Percentiles rank a stretch among this genome's conserved stretches.
Evolutionary conservation across 2,329 filamentous ascomycete species (phyloP).

Genomic region (Thelonectria blattea): DNA sequence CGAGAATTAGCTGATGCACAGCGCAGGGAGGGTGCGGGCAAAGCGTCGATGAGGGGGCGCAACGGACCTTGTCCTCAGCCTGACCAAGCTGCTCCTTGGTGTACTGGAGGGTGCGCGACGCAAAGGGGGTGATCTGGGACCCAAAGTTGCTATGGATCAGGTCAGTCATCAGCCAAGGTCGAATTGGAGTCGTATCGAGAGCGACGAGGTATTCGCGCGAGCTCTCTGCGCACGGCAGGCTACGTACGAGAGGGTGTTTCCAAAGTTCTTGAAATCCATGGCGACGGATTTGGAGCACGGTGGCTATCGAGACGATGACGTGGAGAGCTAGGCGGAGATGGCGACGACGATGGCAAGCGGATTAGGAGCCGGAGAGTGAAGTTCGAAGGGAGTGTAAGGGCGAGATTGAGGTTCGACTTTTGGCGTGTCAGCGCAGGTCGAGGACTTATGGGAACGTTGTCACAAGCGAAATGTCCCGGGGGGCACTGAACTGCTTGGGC

Average conservation of each 20-base stretch:
- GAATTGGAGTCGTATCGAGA: slow-evolving; percentile 19
- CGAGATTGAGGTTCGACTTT: slow-evolving; percentile 27
- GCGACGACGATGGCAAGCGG: slow-evolving; percentile 14
- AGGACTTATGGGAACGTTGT: slow-evolving; percentile 37
- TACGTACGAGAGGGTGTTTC: slow-evolving; percentile 62
- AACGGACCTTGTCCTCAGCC: slow-evolving; percentile 83
- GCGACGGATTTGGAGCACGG: slow-evolving; percentile 26
- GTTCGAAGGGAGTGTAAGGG: slow-evolving; percentile 13
- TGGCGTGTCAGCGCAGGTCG: slow-evolving; percentile 30
- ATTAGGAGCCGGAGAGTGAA: slow-evolving; percentile 15
- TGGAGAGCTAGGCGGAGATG: slow-evolving; percentile 14
- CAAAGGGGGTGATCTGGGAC: slow-evolving; percentile 88
- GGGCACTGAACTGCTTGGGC: not conserved
- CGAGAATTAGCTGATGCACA: slow-evolving; percentile 24
- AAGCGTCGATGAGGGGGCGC: slow-evolving; percentile 9
- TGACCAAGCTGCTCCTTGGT: slow-evolving; percentile 97
- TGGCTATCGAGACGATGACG: slow-evolving; percentile 8
- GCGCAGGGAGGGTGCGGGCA: slow-evolving; percentile 13
- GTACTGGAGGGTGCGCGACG: slow-evolving; percentile 93
- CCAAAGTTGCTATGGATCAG: slow-evolving; percentile 61
- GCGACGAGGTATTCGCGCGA: slow-evolving; percentile 20
- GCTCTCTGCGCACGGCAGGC: slow-evolving; percentile 17
- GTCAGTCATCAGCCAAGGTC: slow-evolving; percentile 28
- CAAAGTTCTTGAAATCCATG: slow-evolving; percentile 67
- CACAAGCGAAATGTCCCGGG: slow-evolving; percentile 40